These are phyloP conservation scores for Mariannaea sp. DNA, from an alignment of 2,329 filamentous ascomycete species.

Conservation along the genomic window DNA sequence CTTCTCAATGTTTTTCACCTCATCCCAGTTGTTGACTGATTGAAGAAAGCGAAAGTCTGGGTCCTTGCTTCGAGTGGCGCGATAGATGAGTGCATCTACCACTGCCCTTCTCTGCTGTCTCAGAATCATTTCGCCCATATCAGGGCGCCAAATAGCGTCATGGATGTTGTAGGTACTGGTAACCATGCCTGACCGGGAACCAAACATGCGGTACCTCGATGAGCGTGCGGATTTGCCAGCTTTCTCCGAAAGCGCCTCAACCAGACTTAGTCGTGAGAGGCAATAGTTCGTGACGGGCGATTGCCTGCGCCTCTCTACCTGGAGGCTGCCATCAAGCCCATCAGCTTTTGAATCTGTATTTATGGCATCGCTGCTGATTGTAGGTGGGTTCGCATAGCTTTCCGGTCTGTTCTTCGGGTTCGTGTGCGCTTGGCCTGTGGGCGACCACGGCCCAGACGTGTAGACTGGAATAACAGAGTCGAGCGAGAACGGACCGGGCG, in stretches of 20 bases:
- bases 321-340: too few relatives aligned
- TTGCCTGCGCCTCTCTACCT: background rate
- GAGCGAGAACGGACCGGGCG: constrained; percentile 52
- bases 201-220: constrained; percentile 21
- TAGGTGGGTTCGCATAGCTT: background rate
- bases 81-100: constrained; percentile 49
- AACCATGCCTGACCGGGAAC: constrained; percentile 37
- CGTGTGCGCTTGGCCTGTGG: background rate
- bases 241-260: constrained; percentile 28
- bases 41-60: constrained; percentile 46
- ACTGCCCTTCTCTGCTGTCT: constrained; percentile 54
- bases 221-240: constrained; percentile 23
- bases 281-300: constrained; percentile 32
- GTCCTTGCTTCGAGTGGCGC: constrained; percentile 16
- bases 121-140: constrained; percentile 62
- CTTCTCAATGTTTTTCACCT: constrained; percentile 46
- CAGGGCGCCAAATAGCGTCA: constrained; percentile 45
- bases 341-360: background rate
- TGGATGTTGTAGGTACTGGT: constrained; percentile 14
- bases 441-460: constrained; percentile 7
- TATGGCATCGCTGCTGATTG: background rate
- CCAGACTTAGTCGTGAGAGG: constrained; percentile 37
- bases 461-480: constrained; percentile 30
- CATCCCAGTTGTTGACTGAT: constrained; percentile 51
- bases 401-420: background rate